A percentile compares a stretch with the other conserved stretches of the same genome.
phyloP scores from a whole-genome alignment of 2,329 filamentous ascomycete genomes.

The Daldinia sp. region DNA sequence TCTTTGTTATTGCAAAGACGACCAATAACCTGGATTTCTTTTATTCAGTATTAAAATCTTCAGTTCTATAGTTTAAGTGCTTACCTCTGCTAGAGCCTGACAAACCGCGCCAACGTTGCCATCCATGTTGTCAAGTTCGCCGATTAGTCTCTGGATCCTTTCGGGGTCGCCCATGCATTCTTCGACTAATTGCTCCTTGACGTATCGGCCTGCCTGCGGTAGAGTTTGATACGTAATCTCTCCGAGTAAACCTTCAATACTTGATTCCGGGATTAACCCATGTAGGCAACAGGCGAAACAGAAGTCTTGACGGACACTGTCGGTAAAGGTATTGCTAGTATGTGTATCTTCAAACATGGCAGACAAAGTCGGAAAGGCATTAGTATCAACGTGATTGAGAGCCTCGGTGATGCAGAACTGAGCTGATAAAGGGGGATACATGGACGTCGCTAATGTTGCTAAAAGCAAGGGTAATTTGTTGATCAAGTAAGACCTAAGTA shows the following conservation, averaged over 20 bases:
- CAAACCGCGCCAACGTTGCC: constrained; percentile 90
- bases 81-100: constrained; percentile 76
- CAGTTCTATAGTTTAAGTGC: constrained; percentile 31
- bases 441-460: constrained; percentile 64
- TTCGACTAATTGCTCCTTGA: constrained; percentile 79
- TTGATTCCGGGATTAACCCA: constrained; percentile 78
- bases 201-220: constrained; percentile 76
- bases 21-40: constrained; percentile 63
- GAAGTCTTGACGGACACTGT: constrained; percentile 74
- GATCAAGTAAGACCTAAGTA: constrained; percentile 87
- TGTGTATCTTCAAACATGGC: constrained; percentile 67
- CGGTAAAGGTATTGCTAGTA: constrained; percentile 65
- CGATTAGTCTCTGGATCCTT: constrained; percentile 76
- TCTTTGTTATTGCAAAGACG: constrained; percentile 76
- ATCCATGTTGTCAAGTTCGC: constrained; percentile 87
- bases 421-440: constrained; percentile 76
- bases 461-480: constrained; percentile 68
- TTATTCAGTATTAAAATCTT: neutral
- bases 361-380: constrained; percentile 71
- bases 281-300: constrained; percentile 91
- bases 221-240: constrained; percentile 84
- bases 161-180: constrained; percentile 81
- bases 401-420: constrained; percentile 77
- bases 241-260: constrained; percentile 81
- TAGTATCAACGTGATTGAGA: constrained; percentile 82